Conservation (phyloP, 2,329 filamentous ascomycete genomes). For the Elsinoe fawcettii region DNA sequence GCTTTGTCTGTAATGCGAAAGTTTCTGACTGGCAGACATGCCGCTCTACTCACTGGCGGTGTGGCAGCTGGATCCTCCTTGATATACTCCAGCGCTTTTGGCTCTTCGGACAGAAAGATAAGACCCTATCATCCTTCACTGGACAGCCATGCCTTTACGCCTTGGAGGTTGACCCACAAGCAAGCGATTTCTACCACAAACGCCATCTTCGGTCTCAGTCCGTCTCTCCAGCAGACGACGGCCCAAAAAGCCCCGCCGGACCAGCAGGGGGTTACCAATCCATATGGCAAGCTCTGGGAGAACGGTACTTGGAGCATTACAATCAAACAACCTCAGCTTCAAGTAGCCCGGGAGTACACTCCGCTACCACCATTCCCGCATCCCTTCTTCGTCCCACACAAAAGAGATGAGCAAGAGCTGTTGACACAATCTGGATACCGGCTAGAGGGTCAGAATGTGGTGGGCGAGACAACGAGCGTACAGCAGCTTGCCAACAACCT, state of each 20-base stretch:
- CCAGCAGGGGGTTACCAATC: neutral
- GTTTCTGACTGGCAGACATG: neutral
- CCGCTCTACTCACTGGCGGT: neutral
- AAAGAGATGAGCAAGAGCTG: constrained; percentile 38
- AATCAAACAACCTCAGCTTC: constrained; percentile 87
- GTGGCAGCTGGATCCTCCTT: neutral
- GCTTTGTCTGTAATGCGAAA: neutral
- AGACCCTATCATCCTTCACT: constrained; percentile 29
- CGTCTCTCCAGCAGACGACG: constrained; percentile 24
- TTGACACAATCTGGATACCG: constrained; percentile 28
- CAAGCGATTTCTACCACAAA: constrained; percentile 58
- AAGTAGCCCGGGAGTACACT: constrained; percentile 88
- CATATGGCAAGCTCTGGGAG: constrained; percentile 18
- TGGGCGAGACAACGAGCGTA: constrained; percentile 59
- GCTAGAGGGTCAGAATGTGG: constrained; percentile 47
- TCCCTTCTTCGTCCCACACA: neutral
- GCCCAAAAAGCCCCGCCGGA: neutral
- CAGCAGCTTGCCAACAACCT: constrained; percentile 51
- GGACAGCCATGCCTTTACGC: constrained; percentile 54
- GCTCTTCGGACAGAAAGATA: neutral
- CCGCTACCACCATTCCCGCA: constrained; percentile 57
- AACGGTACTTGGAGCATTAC: constrained; percentile 64
- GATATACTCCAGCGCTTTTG: neutral
- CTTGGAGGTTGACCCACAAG: constrained; percentile 56
- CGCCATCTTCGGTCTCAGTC: constrained; percentile 59